Evolutionary conservation across 192 early-diverging fungal species (phyloP), one percentile per base, ranked within the genome.

Genomic region (Gamsiella multidivaricata): DNA sequence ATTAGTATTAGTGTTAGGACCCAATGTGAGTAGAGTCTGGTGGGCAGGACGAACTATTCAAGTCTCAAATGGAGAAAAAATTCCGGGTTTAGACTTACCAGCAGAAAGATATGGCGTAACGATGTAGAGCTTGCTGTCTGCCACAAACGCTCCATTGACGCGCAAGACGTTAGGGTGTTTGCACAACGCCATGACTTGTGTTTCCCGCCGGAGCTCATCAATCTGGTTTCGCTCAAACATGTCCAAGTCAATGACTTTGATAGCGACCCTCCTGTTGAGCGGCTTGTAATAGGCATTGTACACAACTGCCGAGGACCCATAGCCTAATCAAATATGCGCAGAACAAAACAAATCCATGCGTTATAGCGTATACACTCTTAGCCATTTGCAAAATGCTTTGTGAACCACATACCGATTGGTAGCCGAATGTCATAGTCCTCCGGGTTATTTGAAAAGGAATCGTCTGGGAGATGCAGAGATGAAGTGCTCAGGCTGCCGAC

Each of bases 191-290:
- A 96, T 96, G 51, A 94, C 89, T 45, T 92, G 88, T 25, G 94
- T 94, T 81, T 96, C 94, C 65, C 94, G 65, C 29, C 94, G 70
- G 33, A 96, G 85, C 81, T 96, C 94, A 73, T 96, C 94, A 73
- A 96, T 96, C 80, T 96, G 94, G 70, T 93, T 93, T 20, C 94
- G 81, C 68, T 95, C 93, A 90, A 96, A 96, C 85, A 89, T 88
- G 72, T 96, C 94, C 71, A 96, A 78, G 72, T 96, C 94, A 81
- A 96, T 95, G 61, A 94, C 88, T 65, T 96, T 96, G 46, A 95
- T 85, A 14, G 91, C 91, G 18, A 96, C 90, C 20, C 82, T 61
- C 67, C 87, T 90, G 47, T 89, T 87, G 20, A 84, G 53, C 1
- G 94, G 92, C 49, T 89, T 88, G 69, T 94, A 94, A 56, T 84